Evolutionary conservation across 352 stramenopile species (phyloP).

Genomic region (Phytophthora quininea): DNA sequence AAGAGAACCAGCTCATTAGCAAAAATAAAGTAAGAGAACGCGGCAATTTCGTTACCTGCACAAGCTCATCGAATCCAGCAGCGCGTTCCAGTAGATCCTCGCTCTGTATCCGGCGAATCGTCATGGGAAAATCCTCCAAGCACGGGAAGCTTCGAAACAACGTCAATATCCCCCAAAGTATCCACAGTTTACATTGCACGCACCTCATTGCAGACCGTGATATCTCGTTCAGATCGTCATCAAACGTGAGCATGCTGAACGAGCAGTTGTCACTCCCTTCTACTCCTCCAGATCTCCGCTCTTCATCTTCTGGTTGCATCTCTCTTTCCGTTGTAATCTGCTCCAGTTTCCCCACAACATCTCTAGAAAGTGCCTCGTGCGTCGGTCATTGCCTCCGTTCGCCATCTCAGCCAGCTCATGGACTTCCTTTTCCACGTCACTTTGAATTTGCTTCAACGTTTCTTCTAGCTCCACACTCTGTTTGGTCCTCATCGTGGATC

Average conservation of each 20-base stretch:
- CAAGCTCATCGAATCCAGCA: conserved; percentile 36
- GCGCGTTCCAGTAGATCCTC: conserved; percentile 12
- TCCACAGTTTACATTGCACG: not conserved
- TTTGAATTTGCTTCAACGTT: conserved; percentile 18
- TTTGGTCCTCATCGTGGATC: conserved; percentile 7
- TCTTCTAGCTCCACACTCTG: conserved; percentile 15
- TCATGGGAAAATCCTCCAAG: conserved; percentile 44
- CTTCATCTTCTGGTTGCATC: conserved; percentile 15
- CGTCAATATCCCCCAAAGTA: not conserved
- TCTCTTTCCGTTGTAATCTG: not conserved
- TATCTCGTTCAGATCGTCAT: conserved; percentile 48
- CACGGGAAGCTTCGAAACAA: conserved; percentile 37
- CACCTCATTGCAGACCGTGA: conserved; percentile 49
- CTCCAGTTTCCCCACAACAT: conserved; percentile 33
- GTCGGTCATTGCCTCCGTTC: not conserved
- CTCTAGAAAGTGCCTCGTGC: conserved; percentile 16
- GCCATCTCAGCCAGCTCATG: conserved; percentile 10
- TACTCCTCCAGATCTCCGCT: conserved; percentile 4
- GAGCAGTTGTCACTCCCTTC: conserved; percentile 27
- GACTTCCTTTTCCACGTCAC: conserved; percentile 14
- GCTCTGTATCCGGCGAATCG: conserved; percentile 36
- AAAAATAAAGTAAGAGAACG: not conserved
- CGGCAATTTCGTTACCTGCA: conserved; percentile 25
- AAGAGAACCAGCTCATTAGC: not conserved
- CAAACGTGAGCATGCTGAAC: conserved; percentile 50